phyloP scores from a whole-genome alignment of 2,329 filamentous ascomycete genomes.

The Arthrinium puccinioides region DNA sequence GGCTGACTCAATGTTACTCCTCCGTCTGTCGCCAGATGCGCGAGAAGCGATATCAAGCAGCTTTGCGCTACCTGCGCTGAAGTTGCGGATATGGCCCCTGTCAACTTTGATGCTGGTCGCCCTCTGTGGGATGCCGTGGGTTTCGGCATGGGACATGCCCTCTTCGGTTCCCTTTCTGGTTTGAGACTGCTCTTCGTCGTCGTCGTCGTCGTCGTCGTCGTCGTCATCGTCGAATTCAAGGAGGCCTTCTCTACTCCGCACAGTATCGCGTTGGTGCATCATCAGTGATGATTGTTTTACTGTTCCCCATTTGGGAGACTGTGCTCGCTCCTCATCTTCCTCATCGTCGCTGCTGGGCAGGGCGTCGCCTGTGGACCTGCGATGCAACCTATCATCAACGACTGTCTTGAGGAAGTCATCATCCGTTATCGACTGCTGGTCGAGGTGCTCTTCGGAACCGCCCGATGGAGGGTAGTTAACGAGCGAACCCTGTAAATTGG shows the following conservation, averaged over 20 bases:
- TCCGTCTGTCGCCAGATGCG: constrained; percentile 43
- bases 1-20: constrained; percentile 22
- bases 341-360: constrained; percentile 53
- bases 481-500: constrained; percentile 32
- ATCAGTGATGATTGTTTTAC: constrained; percentile 47
- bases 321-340: constrained; percentile 29
- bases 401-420: constrained; percentile 67
- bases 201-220: constrained; percentile 25
- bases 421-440: constrained; percentile 62
- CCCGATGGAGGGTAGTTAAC: constrained; percentile 39
- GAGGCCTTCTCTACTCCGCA: constrained; percentile 45
- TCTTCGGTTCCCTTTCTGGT: too few relatives aligned
- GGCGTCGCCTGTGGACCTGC: constrained; percentile 42
- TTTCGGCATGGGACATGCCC: constrained; percentile 17
- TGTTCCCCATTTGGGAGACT: constrained; percentile 44
- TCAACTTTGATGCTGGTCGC: constrained; percentile 66
- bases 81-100: constrained; percentile 58
- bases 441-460: constrained; percentile 30
- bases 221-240: constrained; percentile 33
- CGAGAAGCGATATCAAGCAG: constrained; percentile 60
- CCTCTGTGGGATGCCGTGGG: constrained; percentile 41
- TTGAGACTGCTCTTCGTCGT: too few relatives aligned
- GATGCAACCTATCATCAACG: constrained; percentile 23
- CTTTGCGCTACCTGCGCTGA: constrained; percentile 72
- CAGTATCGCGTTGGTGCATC: constrained; percentile 31